phyloP scores from a whole-genome alignment of 1,139 yeast species.

The Saccharomycopsis crataegensis region DNA sequence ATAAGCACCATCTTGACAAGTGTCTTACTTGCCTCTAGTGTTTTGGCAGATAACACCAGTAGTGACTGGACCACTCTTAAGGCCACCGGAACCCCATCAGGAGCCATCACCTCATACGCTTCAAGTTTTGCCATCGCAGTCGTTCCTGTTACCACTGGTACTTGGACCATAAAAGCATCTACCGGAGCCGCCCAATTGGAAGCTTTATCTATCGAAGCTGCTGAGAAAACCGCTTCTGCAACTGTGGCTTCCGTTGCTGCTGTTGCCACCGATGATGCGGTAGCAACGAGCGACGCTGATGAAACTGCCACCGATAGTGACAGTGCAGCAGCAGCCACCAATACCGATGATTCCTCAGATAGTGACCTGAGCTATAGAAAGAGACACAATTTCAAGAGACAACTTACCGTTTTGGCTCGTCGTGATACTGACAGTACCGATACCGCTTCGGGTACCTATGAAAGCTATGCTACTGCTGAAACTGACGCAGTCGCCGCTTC shows the following conservation, averaged over 20 bases:
- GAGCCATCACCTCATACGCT: constrained; percentile 55
- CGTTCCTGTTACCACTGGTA: constrained; percentile 38
- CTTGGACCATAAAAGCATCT: constrained; percentile 29
- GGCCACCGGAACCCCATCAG: constrained; percentile 45
- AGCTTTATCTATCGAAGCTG: constrained; percentile 12
- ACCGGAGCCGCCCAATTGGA: constrained; percentile 24
- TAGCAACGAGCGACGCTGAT: background rate
- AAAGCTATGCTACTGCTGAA: constrained; percentile 21
- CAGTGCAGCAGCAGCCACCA: constrained; percentile 2
- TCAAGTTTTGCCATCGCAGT: constrained; percentile 65
- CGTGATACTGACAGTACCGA: background rate
- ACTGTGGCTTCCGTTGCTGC: constrained; percentile 2
- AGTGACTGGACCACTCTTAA: constrained; percentile 71
- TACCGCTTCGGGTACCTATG: background rate
- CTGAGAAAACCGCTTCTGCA: constrained; percentile 1
- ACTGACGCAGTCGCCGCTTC: constrained; percentile 17
- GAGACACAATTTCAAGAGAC: background rate
- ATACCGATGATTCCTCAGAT: constrained; percentile 1
- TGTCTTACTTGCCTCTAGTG: constrained; percentile 36
- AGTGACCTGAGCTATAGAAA: background rate
- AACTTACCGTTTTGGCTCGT: background rate
- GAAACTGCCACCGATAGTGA: constrained; percentile 3
- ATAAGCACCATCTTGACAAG: constrained; percentile 1
- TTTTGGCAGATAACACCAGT: constrained; percentile 59
- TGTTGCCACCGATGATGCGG: background rate